Evolutionary conservation across 805 yeast species (phyloP), one percentile per base, ranked within the genome.

Genomic region (Cyberlindnera petersonii): DNA sequence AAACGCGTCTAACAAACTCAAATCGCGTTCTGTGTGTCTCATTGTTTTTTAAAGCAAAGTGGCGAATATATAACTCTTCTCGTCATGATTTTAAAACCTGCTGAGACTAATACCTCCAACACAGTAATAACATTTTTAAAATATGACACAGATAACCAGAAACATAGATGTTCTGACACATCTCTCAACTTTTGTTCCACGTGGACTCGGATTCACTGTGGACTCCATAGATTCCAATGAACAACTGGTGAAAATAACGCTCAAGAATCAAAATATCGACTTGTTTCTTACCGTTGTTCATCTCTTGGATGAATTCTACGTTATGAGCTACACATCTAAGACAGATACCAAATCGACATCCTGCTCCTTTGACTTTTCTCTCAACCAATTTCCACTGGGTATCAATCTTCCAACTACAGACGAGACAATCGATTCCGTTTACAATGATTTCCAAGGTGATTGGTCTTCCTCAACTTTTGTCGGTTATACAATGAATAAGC

Each of bases 181-280:
- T 17, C 23, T 34, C 9, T 27, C 44, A 8, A 27, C 48, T n/a
- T 33, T 31, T 15, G 16, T 39, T 4, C 43, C 43, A 22, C 18
- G 42, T 3, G 21, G 26, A 9, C 18, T 44, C 16, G 44, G 46
- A 6, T 40, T 28, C 15, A 18, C 18, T 19, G 23, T 37, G 3
- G n/a, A 21, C 15, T 17, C 10, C 9, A 24, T 14, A 16, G 14
- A 19, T 5, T 10, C 26, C 6, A 39, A 32, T 16, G 30, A 32
- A 6, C 28, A 24, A 4, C 21, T 37, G 2, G 22, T 20, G 6
- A 37, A 26, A 13, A 22, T 37, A 10, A 19, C 13, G 7, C 30
- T 33, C 21, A 33, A 26, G 19, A 23, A 18, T 14, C 16, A 28
- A 6, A 23, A 31, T 17, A 29, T 21, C n/a, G 21, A 15, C 9